Percentiles rank a stretch among this genome's conserved stretches.
Evolutionary conservation across 2,329 filamentous ascomycete genomes (phyloP).

Genomic region (Xylaria sp.): DNA sequence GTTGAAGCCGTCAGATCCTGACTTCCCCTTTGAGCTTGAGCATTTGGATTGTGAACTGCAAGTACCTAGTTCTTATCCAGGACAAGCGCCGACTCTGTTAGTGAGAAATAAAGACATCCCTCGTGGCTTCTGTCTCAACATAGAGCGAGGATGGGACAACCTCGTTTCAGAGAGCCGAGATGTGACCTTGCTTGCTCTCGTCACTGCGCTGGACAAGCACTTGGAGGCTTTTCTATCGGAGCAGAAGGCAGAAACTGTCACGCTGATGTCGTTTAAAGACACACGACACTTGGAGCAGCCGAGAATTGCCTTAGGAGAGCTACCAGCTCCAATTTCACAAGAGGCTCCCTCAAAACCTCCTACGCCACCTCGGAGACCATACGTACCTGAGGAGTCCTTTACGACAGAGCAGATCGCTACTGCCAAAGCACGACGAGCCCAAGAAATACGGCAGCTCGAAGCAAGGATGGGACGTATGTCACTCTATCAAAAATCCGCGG

Average conservation of each 20-base stretch:
- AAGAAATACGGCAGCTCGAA: conserved; percentile 78
- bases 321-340: conserved; percentile 28
- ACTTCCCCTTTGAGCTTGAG: conserved; percentile 83
- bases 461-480: conserved; percentile 76
- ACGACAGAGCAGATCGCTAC: conserved; percentile 68
- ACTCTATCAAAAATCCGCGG: conserved; percentile 73
- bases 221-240: conserved; percentile 76
- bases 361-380: conserved; percentile 44
- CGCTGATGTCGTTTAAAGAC: conserved; percentile 71
- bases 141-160: conserved; percentile 77
- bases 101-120: conserved; percentile 77
- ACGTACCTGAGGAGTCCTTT: conserved; percentile 61
- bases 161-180: conserved; percentile 67
- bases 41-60: conserved; percentile 74
- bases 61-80: conserved; percentile 73
- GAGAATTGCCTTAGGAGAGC: conserved; percentile 35
- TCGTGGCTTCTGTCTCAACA: conserved; percentile 77
- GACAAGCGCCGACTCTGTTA: conserved; percentile 65
- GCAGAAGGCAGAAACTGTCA: conserved; percentile 78
- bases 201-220: conserved; percentile 77
- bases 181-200: conserved; percentile 71
- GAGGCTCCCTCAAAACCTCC: conserved; percentile 25
- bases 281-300: conserved; percentile 57
- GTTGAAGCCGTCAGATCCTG: conserved; percentile 79
- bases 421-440: conserved; percentile 71